phyloP scores from a whole-genome alignment of 148 eudicot genomes.

The Oxyria digyna region DNA sequence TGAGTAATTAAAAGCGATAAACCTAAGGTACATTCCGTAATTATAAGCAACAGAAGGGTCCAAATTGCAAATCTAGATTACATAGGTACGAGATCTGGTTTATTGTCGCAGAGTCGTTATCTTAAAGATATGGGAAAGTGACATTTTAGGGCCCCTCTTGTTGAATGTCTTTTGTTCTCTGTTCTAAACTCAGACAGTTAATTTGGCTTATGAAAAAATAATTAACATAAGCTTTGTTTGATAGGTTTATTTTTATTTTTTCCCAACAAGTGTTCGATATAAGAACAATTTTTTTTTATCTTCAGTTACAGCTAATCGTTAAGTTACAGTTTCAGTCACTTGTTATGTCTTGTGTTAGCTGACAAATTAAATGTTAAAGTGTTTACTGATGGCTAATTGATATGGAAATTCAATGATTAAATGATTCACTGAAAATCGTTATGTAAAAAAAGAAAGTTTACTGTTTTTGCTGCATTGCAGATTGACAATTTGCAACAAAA shows the following conservation, averaged over 20 bases:
- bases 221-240: no score
- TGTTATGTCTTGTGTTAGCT: no score
- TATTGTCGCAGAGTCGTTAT: constrained; percentile 20
- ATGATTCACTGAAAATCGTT: background rate
- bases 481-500: background rate
- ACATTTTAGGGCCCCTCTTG: constrained; percentile 13
- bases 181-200: no score
- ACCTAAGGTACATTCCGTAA: background rate
- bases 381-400: background rate
- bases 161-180: background rate
- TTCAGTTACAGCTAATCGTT: no score
- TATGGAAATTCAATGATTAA: background rate
- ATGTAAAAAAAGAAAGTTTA: background rate
- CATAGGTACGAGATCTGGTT: constrained; percentile 2
- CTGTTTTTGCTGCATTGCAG: no score
- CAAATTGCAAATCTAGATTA: background rate
- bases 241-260: no score
- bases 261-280: no score
- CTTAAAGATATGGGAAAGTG: constrained; percentile 21
- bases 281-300: no score
- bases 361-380: no score
- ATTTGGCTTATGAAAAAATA: no score
- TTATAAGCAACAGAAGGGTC: background rate
- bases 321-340: no score
- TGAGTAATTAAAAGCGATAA: background rate